phyloP scores from a whole-genome alignment of 345 rosid species.

The Eucalyptus pauciflora region DNA sequence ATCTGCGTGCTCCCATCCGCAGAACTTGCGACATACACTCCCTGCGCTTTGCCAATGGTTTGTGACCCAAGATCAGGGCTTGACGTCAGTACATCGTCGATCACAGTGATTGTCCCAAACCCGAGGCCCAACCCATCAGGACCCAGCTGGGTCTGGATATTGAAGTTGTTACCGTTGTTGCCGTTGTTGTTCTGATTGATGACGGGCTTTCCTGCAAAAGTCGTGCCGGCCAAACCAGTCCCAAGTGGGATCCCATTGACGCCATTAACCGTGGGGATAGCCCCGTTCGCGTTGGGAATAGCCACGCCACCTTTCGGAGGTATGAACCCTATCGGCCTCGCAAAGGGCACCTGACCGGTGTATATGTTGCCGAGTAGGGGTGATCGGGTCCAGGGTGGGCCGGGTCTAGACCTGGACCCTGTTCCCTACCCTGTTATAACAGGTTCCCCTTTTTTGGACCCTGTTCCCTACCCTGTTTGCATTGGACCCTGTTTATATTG shows the following conservation, averaged over 20 bases:
- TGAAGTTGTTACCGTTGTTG: constrained; percentile 12
- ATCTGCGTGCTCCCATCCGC: constrained; percentile 84
- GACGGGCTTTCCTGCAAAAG: constrained; percentile 24
- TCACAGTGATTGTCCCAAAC: constrained; percentile 83
- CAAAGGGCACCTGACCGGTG: constrained; percentile 90
- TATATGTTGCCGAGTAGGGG: constrained; percentile 91
- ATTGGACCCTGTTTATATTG: no score
- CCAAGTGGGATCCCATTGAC: constrained; percentile 77
- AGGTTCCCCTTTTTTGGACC: no score
- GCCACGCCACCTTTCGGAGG: constrained; percentile 64
- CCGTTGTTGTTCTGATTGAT: constrained; percentile 16
- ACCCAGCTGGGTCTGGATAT: constrained; percentile 64
- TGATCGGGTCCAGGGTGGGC: no score
- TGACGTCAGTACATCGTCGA: constrained; percentile 64
- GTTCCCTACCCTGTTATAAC: no score
- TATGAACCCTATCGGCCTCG: constrained; percentile 70
- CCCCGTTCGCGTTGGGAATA: constrained; percentile 88
- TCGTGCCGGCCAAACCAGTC: constrained; percentile 79
- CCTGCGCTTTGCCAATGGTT: constrained; percentile 80
- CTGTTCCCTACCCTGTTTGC: no score
- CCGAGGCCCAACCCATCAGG: constrained; percentile 83
- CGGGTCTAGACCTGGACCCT: no score
- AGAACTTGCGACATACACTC: constrained; percentile 83
- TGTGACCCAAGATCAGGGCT: constrained; percentile 80
- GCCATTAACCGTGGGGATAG: constrained; percentile 72